Conservation (phyloP, 495 filamentous ascomycete genomes). For the Xylaria intraflava region DNA sequence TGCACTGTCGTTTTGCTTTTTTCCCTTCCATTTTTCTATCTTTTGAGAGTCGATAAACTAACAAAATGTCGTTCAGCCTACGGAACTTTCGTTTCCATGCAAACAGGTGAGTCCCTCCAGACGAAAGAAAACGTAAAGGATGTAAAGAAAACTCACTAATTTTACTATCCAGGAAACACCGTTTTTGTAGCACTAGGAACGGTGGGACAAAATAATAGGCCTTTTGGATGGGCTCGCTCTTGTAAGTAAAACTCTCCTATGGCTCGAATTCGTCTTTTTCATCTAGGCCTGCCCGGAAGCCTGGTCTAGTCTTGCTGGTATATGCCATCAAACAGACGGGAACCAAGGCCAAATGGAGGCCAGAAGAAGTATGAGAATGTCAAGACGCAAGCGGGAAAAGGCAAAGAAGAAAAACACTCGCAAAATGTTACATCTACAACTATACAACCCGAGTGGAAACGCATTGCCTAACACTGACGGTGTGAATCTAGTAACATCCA, state of each 20-base stretch:
- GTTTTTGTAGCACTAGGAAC: slow-evolving; percentile 24
- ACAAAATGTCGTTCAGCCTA: slow-evolving; percentile 38
- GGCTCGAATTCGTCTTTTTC: not conserved
- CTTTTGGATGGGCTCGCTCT: slow-evolving; percentile 24
- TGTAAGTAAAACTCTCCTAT: slow-evolving; percentile 4
- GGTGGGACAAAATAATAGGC: slow-evolving; percentile 22
- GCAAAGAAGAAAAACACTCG: not conserved
- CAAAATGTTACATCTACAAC: no score
- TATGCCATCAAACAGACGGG: no score
- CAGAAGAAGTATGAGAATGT: no score
- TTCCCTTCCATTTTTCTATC: not conserved
- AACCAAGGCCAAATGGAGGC: no score
- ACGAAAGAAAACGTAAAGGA: not conserved
- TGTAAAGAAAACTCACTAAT: slow-evolving; percentile 1
- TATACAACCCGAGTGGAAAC: no score
- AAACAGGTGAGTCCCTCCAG: slow-evolving; percentile 36
- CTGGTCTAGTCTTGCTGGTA: no score
- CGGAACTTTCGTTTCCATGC: slow-evolving; percentile 51
- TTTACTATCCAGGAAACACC: slow-evolving; percentile 15
- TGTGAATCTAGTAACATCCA: slow-evolving; percentile 11
- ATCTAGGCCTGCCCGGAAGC: not conserved
- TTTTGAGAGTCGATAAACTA: not conserved
- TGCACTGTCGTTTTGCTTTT: not conserved
- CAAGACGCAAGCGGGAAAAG: not conserved
- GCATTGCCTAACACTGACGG: not conserved